Evolutionary conservation across 75 land plant genomes (phyloP).

Genomic region (Azolla pinnata): DNA sequence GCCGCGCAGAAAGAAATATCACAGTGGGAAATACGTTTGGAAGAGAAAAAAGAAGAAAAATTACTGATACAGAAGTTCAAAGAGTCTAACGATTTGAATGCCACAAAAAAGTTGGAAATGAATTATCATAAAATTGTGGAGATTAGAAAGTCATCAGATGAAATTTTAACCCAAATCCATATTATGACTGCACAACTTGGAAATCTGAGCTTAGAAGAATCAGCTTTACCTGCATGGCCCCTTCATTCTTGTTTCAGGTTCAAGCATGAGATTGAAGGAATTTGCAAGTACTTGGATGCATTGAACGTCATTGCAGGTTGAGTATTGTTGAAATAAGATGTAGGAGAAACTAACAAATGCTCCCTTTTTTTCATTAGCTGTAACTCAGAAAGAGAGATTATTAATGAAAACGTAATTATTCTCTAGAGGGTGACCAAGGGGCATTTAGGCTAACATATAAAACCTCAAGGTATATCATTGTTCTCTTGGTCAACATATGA

Average conservation of each 20-base stretch:
- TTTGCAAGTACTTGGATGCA: conserved; percentile 10
- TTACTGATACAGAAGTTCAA: neutral
- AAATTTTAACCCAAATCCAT: neutral
- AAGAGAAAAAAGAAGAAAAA: neutral
- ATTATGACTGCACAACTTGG: conserved; percentile 13
- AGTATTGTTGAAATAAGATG: too few species aligned
- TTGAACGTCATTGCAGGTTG: conserved; percentile 23
- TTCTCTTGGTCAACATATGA: too few species aligned
- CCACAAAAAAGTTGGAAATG: too few species aligned
- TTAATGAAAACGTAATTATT: too few species aligned
- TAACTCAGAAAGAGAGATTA: neutral
- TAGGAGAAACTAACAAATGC: too few species aligned
- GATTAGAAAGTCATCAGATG: conserved; percentile 8
- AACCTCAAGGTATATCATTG: too few species aligned
- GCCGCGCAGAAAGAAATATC: conserved; percentile 1
- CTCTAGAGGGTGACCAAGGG: too few species aligned
- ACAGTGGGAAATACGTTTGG: neutral
- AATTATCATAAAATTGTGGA: neutral
- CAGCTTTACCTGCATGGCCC: conserved; percentile 21
- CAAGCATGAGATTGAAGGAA: conserved; percentile 8
- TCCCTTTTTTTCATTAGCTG: neutral
- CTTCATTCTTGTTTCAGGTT: conserved; percentile 24
- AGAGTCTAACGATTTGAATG: neutral
- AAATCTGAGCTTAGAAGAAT: conserved; percentile 5
- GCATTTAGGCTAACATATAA: too few species aligned